Evolutionary conservation across 2,329 filamentous ascomycete genomes (phyloP).

Genomic region (Clarireedia homoeocarpa): DNA sequence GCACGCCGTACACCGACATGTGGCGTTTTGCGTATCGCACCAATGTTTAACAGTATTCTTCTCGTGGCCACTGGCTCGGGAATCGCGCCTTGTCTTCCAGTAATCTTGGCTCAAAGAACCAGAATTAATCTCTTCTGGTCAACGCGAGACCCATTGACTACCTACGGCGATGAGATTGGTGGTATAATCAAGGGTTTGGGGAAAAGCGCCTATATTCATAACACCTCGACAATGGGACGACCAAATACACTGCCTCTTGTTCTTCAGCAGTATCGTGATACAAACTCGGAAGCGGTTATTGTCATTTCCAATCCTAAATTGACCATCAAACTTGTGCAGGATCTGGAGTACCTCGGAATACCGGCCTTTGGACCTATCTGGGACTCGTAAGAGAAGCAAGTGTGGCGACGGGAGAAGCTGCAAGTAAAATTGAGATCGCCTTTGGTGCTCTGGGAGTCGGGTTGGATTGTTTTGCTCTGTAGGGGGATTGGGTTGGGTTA

Average conservation of each 20-base stretch:
- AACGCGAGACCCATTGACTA: constrained; percentile 29
- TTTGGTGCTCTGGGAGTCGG: too few species aligned
- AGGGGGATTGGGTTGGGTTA: too few species aligned
- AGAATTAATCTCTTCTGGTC: constrained; percentile 31
- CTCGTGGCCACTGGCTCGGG: constrained; percentile 67
- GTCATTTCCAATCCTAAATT: constrained; percentile 33
- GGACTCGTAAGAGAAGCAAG: constrained; percentile 20
- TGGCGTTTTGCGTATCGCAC: constrained; percentile 60
- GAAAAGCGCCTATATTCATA: constrained; percentile 29
- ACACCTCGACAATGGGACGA: constrained; percentile 30
- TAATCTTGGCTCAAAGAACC: constrained; percentile 20
- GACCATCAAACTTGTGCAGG: constrained; percentile 33
- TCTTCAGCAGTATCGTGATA: constrained; percentile 25
- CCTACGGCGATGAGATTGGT: constrained; percentile 30
- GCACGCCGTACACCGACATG: constrained; percentile 59
- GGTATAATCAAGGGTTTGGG: constrained; percentile 28
- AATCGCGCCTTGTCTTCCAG: constrained; percentile 56
- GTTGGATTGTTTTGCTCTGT: too few species aligned
- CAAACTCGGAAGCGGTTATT: constrained; percentile 32
- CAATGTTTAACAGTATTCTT: constrained; percentile 56
- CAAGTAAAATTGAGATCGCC: too few species aligned
- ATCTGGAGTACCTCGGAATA: constrained; percentile 32
- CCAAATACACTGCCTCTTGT: constrained; percentile 30
- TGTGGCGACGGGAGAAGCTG: not conserved
- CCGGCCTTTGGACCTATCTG: constrained; percentile 33